A percentile compares a stretch with the other conserved stretches of the same genome.
These are phyloP conservation scores for Colletotrichum destructivum DNA, from an alignment of 2,329 filamentous ascomycete genomes.

Conservation along the genomic window DNA sequence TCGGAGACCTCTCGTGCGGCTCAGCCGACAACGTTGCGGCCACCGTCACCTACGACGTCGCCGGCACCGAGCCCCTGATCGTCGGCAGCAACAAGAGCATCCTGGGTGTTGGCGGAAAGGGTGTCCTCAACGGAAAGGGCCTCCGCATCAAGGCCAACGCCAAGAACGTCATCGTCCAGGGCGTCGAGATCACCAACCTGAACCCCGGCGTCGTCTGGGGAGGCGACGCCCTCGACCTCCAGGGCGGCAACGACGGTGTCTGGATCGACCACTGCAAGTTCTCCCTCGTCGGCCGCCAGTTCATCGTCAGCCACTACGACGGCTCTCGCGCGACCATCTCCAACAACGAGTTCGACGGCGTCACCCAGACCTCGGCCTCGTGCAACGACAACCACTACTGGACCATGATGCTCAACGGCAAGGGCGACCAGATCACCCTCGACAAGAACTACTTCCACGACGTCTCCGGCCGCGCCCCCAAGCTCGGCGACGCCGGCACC, in stretches of 20 bases:
- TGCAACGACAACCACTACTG: constrained; percentile 53
- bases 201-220: constrained; percentile 59
- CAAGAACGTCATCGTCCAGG: constrained; percentile 67
- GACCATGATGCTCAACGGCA: constrained; percentile 52
- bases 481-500: constrained; percentile 49
- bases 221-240: constrained; percentile 51
- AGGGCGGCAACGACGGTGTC: constrained; percentile 49
- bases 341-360: constrained; percentile 58
- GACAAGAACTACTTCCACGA: constrained; percentile 50
- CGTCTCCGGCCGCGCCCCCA: constrained; percentile 48
- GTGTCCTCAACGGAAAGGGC: constrained; percentile 55
- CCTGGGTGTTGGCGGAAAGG: constrained; percentile 46
- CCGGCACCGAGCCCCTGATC: constrained; percentile 44
- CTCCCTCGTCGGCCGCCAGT: constrained; percentile 58
- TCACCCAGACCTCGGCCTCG: constrained; percentile 50
- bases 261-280: constrained; percentile 57
- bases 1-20: constrained; percentile 33
- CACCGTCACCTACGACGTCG: constrained; percentile 49
- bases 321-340: constrained; percentile 53
- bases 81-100: constrained; percentile 51
- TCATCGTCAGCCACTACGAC: constrained; percentile 55
- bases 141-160: constrained; percentile 59
- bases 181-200: constrained; percentile 62
- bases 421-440: constrained; percentile 55
- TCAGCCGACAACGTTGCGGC: constrained; percentile 43